phyloP scores from a whole-genome alignment of 1,139 yeast species.

The Starmera stellimalicola region DNA sequence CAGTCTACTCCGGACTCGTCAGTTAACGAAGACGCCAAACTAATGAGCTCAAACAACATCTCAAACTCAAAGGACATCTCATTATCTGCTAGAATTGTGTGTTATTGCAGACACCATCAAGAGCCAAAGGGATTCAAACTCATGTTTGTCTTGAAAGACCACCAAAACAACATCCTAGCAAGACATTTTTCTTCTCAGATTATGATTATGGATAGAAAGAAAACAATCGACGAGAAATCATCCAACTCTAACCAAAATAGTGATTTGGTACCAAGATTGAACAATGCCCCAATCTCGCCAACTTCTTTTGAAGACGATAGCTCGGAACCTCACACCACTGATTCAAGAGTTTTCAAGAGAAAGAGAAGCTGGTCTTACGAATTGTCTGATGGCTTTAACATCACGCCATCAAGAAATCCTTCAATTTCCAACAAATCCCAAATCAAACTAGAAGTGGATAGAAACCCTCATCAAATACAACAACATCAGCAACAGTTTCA shows the following conservation, averaged over 20 bases:
- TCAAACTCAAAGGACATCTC: constrained; percentile 42
- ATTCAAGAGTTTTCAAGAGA: constrained; percentile 27
- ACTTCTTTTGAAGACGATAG: constrained; percentile 61
- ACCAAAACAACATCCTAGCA: constrained; percentile 54
- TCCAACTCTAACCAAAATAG: neutral
- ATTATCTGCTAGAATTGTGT: constrained; percentile 78
- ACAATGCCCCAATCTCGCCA: constrained; percentile 35
- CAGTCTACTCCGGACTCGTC: constrained; percentile 48
- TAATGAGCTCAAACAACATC: neutral
- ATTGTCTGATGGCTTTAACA: constrained; percentile 18
- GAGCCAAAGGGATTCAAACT: constrained; percentile 73
- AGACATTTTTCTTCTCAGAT: constrained; percentile 65
- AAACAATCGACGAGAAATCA: constrained; percentile 11
- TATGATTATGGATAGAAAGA: constrained; percentile 87
- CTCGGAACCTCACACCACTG: constrained; percentile 43
- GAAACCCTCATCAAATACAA: constrained; percentile 3
- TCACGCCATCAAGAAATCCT: constrained; percentile 19
- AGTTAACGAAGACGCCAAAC: constrained; percentile 6
- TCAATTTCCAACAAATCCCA: constrained; percentile 7
- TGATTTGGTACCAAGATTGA: neutral
- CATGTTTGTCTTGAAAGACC: constrained; percentile 59
- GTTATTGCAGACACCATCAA: constrained; percentile 92
- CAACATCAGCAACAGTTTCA: constrained; percentile 7
- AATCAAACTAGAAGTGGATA: constrained; percentile 1
- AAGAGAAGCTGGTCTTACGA: constrained; percentile 28